Evolutionary conservation across 2,329 filamentous ascomycete species (phyloP), one percentile per base, ranked within the genome.

Genomic region (Phialemonium atrogriseum): DNA sequence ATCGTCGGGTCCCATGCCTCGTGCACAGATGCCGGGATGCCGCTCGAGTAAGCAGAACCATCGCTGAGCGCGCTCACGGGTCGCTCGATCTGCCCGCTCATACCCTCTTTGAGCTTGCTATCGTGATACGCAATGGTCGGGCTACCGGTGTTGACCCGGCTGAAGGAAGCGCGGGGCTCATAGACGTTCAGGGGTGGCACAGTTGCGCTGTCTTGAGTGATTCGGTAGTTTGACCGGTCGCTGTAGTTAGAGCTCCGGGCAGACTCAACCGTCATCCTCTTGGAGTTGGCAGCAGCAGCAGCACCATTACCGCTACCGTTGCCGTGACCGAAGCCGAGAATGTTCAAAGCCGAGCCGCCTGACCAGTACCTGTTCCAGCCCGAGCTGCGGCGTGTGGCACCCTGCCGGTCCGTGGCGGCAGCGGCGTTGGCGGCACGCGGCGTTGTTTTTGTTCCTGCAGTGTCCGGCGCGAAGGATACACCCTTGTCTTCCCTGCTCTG

Each of bases 291-390:
- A 16, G 33, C 23, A 27, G 30, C 20, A 14, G 23, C 24, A n/a
- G n/a, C n/a, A n/a, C 20, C 27, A 23, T 24, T 38, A 18, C 24
- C 25, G 30, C 42, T 59, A 21, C 48, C 54, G 32, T 52, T 51
- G 33, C 55, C 56, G 30, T 51, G 57, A 10, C 71, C 73, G 32
- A 77, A 71, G 10, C 75, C 77, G 7, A 83, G 61, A 15, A 80
- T 70, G 46, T 80, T 79, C 34, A 80, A 58, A 7, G 77, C 71
- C 42, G 79, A 82, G 32, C 80, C 81, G 30, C 79, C 80, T 10
- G 80, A 83, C 72, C 82, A 86, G 56, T 85, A 86, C 32, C 74
- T 64, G 53, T 84, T 84, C 81, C 81, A 86, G 28, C 80, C 80
- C 4, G 80, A 84, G 45, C 78, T 84, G 47, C 74, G 67, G 34